A percentile compares a stretch with the other conserved stretches of the same genome.
These are phyloP conservation scores for Penicillium brevicompactum DNA, from an alignment of 2,329 filamentous ascomycete genomes.

Conservation along the genomic window DNA sequence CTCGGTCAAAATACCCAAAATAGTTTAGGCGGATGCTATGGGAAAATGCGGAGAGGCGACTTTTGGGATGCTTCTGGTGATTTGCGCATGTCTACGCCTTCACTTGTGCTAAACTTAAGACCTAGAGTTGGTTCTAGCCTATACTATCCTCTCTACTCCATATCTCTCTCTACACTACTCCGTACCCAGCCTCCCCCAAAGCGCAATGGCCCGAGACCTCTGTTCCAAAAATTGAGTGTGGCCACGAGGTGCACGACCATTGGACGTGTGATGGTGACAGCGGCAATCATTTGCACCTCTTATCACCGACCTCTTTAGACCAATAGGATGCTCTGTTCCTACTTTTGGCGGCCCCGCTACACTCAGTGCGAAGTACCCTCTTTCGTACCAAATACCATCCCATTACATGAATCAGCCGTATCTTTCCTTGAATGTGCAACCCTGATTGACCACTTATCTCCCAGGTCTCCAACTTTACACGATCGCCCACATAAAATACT, in stretches of 20 bases:
- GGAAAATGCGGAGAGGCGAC: conserved; percentile 21
- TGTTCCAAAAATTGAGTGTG: conserved; percentile 12
- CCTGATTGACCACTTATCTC: not conserved
- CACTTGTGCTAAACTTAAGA: too few species aligned
- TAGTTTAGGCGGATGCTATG: conserved; percentile 11
- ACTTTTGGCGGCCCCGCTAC: not conserved
- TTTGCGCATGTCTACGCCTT: too few species aligned
- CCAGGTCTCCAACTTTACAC: not conserved
- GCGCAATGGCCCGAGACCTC: not conserved
- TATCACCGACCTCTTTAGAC: conserved; percentile 16
- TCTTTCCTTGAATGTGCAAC: not conserved
- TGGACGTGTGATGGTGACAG: conserved; percentile 26
- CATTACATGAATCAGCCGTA: not conserved
- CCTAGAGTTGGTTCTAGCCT: too few species aligned
- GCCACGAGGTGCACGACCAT: conserved; percentile 25
- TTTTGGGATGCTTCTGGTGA: not conserved
- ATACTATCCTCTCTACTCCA: too few species aligned
- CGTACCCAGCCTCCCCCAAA: not conserved
- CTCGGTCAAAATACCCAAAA: not conserved
- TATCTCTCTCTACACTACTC: not conserved
- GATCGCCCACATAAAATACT: not conserved
- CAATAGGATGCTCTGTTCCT: conserved; percentile 7
- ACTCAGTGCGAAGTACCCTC: not conserved
- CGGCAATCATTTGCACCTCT: conserved; percentile 26
- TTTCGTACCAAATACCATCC: too few species aligned